A percentile compares a stretch with the other conserved stretches of the same genome.
phyloP scores from a whole-genome alignment of 2,329 filamentous ascomycete species.

The Thelonectria blattea region DNA sequence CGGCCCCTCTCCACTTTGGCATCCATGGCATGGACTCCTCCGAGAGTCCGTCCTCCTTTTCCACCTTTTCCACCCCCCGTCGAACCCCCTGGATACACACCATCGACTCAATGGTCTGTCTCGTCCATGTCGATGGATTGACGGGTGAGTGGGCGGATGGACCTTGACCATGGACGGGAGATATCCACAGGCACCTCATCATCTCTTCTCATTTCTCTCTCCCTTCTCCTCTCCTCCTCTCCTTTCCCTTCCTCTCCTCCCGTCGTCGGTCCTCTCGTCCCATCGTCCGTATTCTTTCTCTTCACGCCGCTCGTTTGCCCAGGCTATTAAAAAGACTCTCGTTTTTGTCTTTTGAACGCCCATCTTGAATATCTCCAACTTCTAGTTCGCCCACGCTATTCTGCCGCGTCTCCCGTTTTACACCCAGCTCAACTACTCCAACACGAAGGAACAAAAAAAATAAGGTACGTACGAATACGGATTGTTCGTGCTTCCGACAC shows the following conservation, averaged over 20 bases:
- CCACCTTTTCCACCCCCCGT: background rate
- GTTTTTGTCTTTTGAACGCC: slow-evolving; percentile 29
- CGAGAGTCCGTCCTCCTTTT: background rate
- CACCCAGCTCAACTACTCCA: slow-evolving; percentile 17
- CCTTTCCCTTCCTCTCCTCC: slow-evolving; percentile 36
- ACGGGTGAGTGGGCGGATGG: slow-evolving; percentile 22
- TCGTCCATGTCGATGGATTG: slow-evolving; percentile 10
- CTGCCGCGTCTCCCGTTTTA: slow-evolving; percentile 28
- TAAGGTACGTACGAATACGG: slow-evolving; percentile 32
- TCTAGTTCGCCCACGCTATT: slow-evolving; percentile 22
- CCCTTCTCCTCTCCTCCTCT: slow-evolving; percentile 31
- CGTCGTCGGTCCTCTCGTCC: slow-evolving; percentile 37
- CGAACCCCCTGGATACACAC: slow-evolving; percentile 15
- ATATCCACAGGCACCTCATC: slow-evolving; percentile 38
- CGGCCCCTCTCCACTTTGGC: background rate
- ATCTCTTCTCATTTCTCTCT: slow-evolving; percentile 37
- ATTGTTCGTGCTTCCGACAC: slow-evolving; percentile 21
- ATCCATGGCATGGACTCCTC: background rate
- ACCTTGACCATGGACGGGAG: slow-evolving; percentile 25
- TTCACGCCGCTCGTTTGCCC: slow-evolving; percentile 49
- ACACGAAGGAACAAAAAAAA: slow-evolving; percentile 29
- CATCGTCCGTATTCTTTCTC: slow-evolving; percentile 41
- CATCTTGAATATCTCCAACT: slow-evolving; percentile 33
- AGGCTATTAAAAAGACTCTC: slow-evolving; percentile 39
- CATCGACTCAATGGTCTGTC: slow-evolving; percentile 18